These are phyloP conservation scores for Tetratostichococcus sp. DNA, from an alignment of 139 green algal species.

Conservation along the genomic window DNA sequence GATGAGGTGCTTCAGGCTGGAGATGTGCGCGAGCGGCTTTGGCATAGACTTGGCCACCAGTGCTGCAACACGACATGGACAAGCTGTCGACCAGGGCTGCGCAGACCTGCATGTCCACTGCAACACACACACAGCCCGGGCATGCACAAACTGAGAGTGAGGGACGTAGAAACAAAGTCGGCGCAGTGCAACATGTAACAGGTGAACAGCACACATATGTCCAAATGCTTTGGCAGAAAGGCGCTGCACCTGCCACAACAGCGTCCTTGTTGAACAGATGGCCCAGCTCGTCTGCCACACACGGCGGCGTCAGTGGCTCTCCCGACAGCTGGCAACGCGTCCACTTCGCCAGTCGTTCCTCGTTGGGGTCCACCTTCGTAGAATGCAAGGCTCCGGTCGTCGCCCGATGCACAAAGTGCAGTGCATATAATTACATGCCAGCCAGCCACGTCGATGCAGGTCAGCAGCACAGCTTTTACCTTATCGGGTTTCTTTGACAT, in stretches of 20 bases:
- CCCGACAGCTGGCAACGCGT: conserved; percentile 72
- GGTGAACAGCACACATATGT: too few relatives aligned
- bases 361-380: conserved; percentile 60
- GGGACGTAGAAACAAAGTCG: too few relatives aligned
- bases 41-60: conserved; percentile 70
- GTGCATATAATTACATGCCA: too few relatives aligned
- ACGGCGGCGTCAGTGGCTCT: conserved; percentile 61
- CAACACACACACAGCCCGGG: too few relatives aligned
- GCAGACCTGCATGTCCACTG: too few relatives aligned
- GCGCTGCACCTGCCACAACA: conserved; percentile 14
- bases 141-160: too few relatives aligned
- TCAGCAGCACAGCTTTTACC: conserved; percentile 19
- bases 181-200: too few relatives aligned
- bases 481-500: conserved; percentile 67
- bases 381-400: too few relatives aligned
- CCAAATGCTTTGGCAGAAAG: too few relatives aligned
- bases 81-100: not conserved
- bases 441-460: not conserved
- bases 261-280: conserved; percentile 67
- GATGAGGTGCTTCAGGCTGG: conserved; percentile 54
- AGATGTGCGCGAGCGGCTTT: conserved; percentile 59
- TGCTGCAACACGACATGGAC: not conserved
- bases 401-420: too few relatives aligned
- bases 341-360: conserved; percentile 63
- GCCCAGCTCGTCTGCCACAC: conserved; percentile 76